A percentile compares a stretch with the other conserved stretches of the same genome.
Evolutionary conservation across 345 rosid genomes (phyloP).

Genomic region (Linum lewisii): DNA sequence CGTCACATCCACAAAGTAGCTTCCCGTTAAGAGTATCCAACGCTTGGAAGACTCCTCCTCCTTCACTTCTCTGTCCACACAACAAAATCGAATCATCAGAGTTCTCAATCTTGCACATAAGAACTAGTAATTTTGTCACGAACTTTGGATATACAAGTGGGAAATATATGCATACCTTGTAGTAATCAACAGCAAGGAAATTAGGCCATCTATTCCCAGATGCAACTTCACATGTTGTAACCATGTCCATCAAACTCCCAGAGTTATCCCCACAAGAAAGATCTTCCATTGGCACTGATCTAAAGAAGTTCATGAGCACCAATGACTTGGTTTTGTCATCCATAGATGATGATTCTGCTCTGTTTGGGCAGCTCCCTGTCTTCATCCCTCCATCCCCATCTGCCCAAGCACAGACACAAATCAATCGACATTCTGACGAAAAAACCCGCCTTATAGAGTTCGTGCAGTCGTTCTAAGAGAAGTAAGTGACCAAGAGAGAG

Average conservation of each 20-base stretch:
- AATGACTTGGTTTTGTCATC: conserved; percentile 43
- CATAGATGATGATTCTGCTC: conserved; percentile 39
- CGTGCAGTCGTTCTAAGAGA: too few relatives aligned
- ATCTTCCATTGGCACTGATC: conserved; percentile 21
- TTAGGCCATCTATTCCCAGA: conserved; percentile 55
- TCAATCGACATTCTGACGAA: too few relatives aligned
- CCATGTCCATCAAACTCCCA: conserved; percentile 36
- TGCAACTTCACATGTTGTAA: conserved; percentile 35
- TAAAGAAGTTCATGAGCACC: conserved; percentile 36
- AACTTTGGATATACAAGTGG: too few relatives aligned
- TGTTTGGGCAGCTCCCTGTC: conserved; percentile 43
- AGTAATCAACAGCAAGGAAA: conserved; percentile 50
- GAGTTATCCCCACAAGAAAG: conserved; percentile 38
- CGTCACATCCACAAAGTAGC: conserved; percentile 37
- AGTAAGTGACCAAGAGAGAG: too few relatives aligned
- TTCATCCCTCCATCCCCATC: conserved; percentile 58
- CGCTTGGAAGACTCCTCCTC: conserved; percentile 60
- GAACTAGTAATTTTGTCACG: not conserved
- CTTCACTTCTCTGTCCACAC: conserved; percentile 48
- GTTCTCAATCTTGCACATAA: not conserved
- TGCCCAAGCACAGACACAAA: conserved; percentile 15
- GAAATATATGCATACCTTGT: conserved; percentile 41
- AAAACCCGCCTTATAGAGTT: too few relatives aligned
- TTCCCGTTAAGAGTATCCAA: conserved; percentile 47
- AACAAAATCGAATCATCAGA: not conserved